Evolutionary conservation across 2,329 filamentous ascomycete genomes (phyloP), one percentile per base, ranked within the genome.

Genomic region (Aspergillus puulaauensis): DNA sequence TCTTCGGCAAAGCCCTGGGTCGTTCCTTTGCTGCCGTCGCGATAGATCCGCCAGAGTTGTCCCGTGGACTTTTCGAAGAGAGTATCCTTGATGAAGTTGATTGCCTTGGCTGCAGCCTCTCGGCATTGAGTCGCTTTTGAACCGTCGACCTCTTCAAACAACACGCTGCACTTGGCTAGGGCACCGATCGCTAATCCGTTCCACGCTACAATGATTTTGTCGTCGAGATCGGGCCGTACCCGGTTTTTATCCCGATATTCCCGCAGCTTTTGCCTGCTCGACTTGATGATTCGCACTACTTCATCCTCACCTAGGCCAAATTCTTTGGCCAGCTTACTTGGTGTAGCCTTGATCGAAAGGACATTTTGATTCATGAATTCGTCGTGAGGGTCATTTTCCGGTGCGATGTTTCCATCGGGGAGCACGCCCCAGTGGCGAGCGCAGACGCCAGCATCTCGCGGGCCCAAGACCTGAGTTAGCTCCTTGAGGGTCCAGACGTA

Each of bases 291-390:
- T 40, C 82, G 79, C 43, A 83, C 80, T 2, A 93, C 85, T 60
- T 92, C 88, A 1, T 86, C 82, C 56, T 87, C 84, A 0, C 87
- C 82, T 14, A 93, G 80, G 1, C 86, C 87, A 66, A 96, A 90
- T 64, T 95, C 88, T 56, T 85, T 84, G 14, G 89, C 88, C 7
- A 99, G 80, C 47, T 89, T 85, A 19, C 83, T 80, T 0, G 86
- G 82, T 0, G 87, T 89, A 59, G 83, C 86, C 37, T 84, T 84
- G 24, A 96, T 82, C 39, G 86, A 86, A 2, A 97, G 77, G 5
- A 96, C 92, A 69, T 98, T 99, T 71, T 96, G 91, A 67, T 93
- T 92, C 68, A 96, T 88, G 59, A 98, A 93, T 69, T 98, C 93
- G 70, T 98, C 93, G 67, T 96, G 90, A 0, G 90, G 88, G 69